A percentile compares a stretch with the other conserved stretches of the same genome.
Conservation (phyloP, 2,329 filamentous ascomycete genomes). For the Colletotrichum costaricense region DNA sequence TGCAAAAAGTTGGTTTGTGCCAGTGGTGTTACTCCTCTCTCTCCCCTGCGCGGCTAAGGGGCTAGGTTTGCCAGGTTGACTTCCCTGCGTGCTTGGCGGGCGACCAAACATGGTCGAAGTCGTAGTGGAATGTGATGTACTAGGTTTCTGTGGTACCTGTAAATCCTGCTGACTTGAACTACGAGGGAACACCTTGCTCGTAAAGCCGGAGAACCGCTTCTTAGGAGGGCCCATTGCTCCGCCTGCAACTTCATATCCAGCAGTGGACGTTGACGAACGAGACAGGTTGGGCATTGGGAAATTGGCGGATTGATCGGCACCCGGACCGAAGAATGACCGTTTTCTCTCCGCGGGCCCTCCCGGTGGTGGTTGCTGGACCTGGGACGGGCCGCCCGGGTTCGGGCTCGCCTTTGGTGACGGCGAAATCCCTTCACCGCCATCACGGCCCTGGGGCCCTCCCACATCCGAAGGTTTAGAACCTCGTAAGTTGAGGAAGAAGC, state of each 20-base stretch:
- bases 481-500: constrained; percentile 50
- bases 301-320: constrained; percentile 27
- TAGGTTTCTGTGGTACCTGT: constrained; percentile 32
- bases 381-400: constrained; percentile 34
- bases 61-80: constrained; percentile 18
- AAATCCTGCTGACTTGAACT: constrained; percentile 37
- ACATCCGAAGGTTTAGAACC: constrained; percentile 38
- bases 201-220: constrained; percentile 58
- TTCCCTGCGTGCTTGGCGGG: constrained; percentile 13
- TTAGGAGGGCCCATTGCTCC: constrained; percentile 42
- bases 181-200: constrained; percentile 44
- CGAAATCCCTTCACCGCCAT: neutral
- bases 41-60: constrained; percentile 18
- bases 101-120: constrained; percentile 38
- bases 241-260: constrained; percentile 32
- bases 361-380: constrained; percentile 33
- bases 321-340: constrained; percentile 50
- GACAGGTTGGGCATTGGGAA: constrained; percentile 36
- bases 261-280: constrained; percentile 42
- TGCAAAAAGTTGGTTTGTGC: constrained; percentile 28
- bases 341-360: constrained; percentile 47
- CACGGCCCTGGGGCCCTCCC: constrained; percentile 41
- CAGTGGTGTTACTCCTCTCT: constrained; percentile 39
- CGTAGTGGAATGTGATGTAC: constrained; percentile 37
- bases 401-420: constrained; percentile 35